A percentile compares a stretch with the other conserved stretches of the same genome.
Evolutionary conservation across 352 stramenopile species (phyloP).

Genomic region (Phytophthora meadii): DNA sequence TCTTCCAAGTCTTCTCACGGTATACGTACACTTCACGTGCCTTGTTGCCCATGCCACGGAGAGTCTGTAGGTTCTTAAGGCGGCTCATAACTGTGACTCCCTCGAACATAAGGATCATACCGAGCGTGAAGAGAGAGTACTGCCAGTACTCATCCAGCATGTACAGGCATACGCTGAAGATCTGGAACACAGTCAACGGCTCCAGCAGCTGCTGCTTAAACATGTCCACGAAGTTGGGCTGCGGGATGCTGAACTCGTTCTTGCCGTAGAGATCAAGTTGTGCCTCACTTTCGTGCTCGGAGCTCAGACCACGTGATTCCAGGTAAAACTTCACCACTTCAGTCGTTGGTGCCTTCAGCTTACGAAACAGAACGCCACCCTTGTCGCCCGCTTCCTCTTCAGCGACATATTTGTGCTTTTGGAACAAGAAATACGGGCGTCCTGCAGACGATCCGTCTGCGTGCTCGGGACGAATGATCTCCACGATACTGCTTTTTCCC

Average conservation of each 20-base stretch:
- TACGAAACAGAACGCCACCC: slow-evolving; percentile 75
- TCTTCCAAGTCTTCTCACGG: slow-evolving; percentile 86
- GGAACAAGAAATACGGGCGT: slow-evolving; percentile 84
- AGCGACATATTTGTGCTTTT: slow-evolving; percentile 91
- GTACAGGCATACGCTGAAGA: slow-evolving; percentile 98
- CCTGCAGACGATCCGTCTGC: slow-evolving; percentile 43
- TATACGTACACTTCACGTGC: slow-evolving; percentile 91
- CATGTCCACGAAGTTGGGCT: slow-evolving; percentile 95
- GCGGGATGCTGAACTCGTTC: slow-evolving; percentile 96
- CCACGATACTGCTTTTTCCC: slow-evolving; percentile 87
- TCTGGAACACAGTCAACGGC: slow-evolving; percentile 99
- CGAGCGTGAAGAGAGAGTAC: slow-evolving; percentile 99
- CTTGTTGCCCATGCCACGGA: slow-evolving; percentile 94
- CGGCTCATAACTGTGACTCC: slow-evolving; percentile 95
- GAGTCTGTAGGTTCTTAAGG: slow-evolving; percentile 94
- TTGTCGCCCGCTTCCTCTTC: slow-evolving; percentile 66
- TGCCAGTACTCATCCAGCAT: slow-evolving; percentile 99
- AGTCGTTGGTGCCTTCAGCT: slow-evolving; percentile 75
- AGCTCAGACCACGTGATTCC: slow-evolving; percentile 50
- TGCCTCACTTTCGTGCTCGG: slow-evolving; percentile 45
- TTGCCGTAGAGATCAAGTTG: slow-evolving; percentile 82
- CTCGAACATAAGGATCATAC: slow-evolving; percentile 99
- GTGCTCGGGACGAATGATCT: slow-evolving; percentile 53
- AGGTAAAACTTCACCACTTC: slow-evolving; percentile 75
- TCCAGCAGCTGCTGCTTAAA: slow-evolving; percentile 98